These are phyloP conservation scores for Boletus rubescentipes DNA, from an alignment of 768 basidiomycete genomes.

Conservation along the genomic window DNA sequence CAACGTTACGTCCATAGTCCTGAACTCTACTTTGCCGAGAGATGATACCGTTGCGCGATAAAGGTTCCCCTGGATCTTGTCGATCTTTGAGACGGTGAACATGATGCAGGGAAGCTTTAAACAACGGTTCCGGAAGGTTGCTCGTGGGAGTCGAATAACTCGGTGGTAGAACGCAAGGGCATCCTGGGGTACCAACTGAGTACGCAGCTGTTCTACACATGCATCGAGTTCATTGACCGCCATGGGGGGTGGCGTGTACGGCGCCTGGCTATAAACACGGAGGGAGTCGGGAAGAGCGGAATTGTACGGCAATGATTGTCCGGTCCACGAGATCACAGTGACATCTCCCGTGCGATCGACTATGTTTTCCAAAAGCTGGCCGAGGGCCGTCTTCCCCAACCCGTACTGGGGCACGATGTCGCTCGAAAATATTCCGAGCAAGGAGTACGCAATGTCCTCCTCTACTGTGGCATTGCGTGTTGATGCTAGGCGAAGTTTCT, in stretches of 20 bases:
- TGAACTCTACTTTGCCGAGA: slow-evolving; percentile 3
- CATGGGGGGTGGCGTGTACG: not conserved
- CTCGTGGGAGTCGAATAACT: not conserved
- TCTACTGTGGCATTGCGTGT: slow-evolving; percentile 1
- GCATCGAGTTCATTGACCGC: not conserved
- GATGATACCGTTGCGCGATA: not conserved
- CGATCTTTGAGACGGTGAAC: not conserved
- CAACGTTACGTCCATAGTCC: not conserved
- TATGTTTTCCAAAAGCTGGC: slow-evolving; percentile 5
- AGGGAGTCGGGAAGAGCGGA: slow-evolving; percentile 9
- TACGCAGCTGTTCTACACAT: not conserved
- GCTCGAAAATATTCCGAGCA: slow-evolving; percentile 14
- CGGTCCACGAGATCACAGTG: slow-evolving; percentile 8
- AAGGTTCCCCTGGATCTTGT: not conserved
- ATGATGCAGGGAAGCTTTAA: not conserved
- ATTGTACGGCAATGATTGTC: slow-evolving; percentile 5
- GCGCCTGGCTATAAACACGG: not conserved
- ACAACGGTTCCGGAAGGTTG: not conserved
- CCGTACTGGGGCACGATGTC: slow-evolving; percentile 4
- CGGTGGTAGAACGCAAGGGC: not conserved
- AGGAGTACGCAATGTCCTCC: slow-evolving; percentile 11
- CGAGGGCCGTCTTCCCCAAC: not conserved
- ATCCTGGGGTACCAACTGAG: not conserved
- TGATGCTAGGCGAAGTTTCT: slow-evolving; percentile 9
- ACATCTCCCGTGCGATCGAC: slow-evolving; percentile 4